Evolutionary conservation across 208 protist species (phyloP), one percentile per base, ranked within the genome.

Genomic region (Strigomonas culicis): DNA sequence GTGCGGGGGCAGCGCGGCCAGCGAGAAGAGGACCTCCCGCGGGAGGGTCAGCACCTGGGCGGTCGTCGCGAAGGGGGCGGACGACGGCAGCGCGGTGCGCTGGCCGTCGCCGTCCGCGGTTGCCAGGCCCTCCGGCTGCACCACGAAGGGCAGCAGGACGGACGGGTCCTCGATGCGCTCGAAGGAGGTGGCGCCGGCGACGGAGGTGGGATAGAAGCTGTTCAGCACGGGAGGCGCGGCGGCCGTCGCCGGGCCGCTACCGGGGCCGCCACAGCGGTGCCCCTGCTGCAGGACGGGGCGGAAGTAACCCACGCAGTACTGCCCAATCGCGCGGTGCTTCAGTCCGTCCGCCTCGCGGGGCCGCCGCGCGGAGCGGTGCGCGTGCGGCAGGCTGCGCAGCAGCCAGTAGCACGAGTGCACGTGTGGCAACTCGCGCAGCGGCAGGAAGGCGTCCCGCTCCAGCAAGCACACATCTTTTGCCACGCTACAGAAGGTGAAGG

Each of bases 1-100:
- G 34, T 6, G 8, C 4, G 24, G 30, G 62, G 36, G 52, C 52
- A 31, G 43, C n/a, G 53, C n/a, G n/a, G 41, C 41, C 41, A 47
- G 41, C 13, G 41, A 19, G 19, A 47, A 47, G 41, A 47, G 41
- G 17, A 69, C 25, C 58, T 61, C 31, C 21, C n/a, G n/a, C n/a
- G 7, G 19, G 32, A 17, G 25, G 4, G 49, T 58, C 24, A 58
- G 22, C 24, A 58, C 8, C 30, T 6, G 6, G 49, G 43, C 49
- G 56, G n/a, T n/a, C 24, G 32, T 31, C 25, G 17, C 25, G 28
- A 47, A 57, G 4, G 22, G 28, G 46, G 28, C 11, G 4, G 36
- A 24, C 28, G n/a, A 3, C 28, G 36, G 36, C 36, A 41, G 36
- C 36, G 36, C 6, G 8, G 13, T 6, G n/a, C n/a, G n/a, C n/a